Percentiles rank a stretch among this genome's conserved stretches.
Evolutionary conservation across 257 asterid genomes (phyloP).

Genomic region (Jacaranda mimosifolia): DNA sequence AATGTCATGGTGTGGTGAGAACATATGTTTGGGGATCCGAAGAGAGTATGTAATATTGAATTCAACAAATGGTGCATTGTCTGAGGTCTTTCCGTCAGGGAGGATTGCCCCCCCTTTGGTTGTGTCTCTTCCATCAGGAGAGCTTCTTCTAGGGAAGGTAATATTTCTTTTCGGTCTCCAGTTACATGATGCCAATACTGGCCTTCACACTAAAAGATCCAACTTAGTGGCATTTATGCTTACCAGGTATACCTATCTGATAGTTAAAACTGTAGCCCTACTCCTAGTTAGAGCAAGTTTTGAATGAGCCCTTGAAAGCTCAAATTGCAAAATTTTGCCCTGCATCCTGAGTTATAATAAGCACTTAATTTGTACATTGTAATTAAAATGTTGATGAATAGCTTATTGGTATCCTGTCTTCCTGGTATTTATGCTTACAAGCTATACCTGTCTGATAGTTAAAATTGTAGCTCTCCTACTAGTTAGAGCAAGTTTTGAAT

Average conservation of each 20-base stretch:
- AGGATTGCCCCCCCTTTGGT: constrained; percentile 95
- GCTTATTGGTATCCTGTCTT: neutral
- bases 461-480: too few species aligned
- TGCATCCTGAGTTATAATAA: constrained; percentile 14
- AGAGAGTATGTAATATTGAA: constrained; percentile 89
- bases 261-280: neutral
- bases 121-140: constrained; percentile 88
- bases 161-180: constrained; percentile 9
- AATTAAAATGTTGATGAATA: neutral
- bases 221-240: constrained; percentile 28
- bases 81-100: constrained; percentile 95
- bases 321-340: neutral
- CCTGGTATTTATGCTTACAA: neutral
- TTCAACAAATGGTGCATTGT: constrained; percentile 79
- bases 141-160: constrained; percentile 97
- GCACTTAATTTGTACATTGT: constrained; percentile 19
- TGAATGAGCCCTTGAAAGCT: constrained; percentile 19
- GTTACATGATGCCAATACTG: constrained; percentile 7
- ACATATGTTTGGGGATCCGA: constrained; percentile 84
- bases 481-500: too few species aligned
- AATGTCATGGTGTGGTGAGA: constrained; percentile 98
- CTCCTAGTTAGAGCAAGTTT: constrained; percentile 9
- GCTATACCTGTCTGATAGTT: too few species aligned
- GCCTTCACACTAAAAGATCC: constrained; percentile 23
- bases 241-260: constrained; percentile 14